Evolutionary conservation across 257 asterid species (phyloP).

Genomic region (Eucommia ulmoides): DNA sequence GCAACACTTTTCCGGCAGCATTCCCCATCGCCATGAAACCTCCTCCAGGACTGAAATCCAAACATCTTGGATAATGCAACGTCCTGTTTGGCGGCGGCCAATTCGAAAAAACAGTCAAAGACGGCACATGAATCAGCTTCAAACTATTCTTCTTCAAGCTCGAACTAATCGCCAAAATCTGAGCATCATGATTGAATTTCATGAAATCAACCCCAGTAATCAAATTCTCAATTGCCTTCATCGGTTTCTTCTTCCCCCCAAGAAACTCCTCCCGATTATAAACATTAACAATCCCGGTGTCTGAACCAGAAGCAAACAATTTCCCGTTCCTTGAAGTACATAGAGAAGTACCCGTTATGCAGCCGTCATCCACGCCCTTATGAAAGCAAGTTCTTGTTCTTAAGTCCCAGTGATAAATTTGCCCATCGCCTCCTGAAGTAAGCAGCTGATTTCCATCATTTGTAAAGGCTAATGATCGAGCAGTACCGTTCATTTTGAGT

Average conservation of each 20-base stretch:
- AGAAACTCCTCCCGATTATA: conserved; percentile 55
- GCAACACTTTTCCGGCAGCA: conserved; percentile 67
- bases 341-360: conserved; percentile 63
- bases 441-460: conserved; percentile 52
- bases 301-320: conserved; percentile 93
- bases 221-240: conserved; percentile 59
- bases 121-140: conserved; percentile 66
- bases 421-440: conserved; percentile 88
- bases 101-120: conserved; percentile 67
- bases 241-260: conserved; percentile 78
- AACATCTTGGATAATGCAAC: conserved; percentile 48
- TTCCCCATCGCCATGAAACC: conserved; percentile 87
- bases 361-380: conserved; percentile 86
- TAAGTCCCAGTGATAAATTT: conserved; percentile 79
- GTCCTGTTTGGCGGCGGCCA: conserved; percentile 56
- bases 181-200: conserved; percentile 71
- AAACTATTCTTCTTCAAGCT: conserved; percentile 75
- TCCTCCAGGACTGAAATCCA: conserved; percentile 88
- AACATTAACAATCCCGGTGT: conserved; percentile 72
- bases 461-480: conserved; percentile 64
- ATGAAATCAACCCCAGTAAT: conserved; percentile 64
- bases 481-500: conserved; percentile 86
- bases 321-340: conserved; percentile 53
- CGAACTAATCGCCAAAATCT: conserved; percentile 70
- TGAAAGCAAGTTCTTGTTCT: conserved; percentile 73